phyloP scores from a whole-genome alignment of 495 filamentous ascomycete genomes.

The Penicillium bialowiezense region DNA sequence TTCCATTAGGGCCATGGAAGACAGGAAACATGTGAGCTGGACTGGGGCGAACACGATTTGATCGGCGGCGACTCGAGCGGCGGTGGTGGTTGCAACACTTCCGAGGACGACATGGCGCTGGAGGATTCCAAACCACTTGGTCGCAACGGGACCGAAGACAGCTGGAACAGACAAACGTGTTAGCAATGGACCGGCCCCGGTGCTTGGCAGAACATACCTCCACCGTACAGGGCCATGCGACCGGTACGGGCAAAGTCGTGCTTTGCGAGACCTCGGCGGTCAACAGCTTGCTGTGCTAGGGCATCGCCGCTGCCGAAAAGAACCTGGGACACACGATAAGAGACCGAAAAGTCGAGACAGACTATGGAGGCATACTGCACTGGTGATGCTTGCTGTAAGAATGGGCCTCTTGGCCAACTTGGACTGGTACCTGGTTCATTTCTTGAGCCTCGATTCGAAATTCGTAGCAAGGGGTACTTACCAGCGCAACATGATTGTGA shows the following conservation, averaged over 20 bases:
- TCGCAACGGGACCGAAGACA: constrained; percentile 88
- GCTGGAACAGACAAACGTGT: constrained; percentile 42
- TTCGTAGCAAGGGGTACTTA: constrained; percentile 17
- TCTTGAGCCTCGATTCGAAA: constrained; percentile 9
- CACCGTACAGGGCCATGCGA: constrained; percentile 91
- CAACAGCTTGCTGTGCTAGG: constrained; percentile 91
- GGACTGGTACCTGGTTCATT: constrained; percentile 73
- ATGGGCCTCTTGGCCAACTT: constrained; percentile 77
- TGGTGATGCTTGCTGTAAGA: constrained; percentile 85
- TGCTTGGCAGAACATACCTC: constrained; percentile 53
- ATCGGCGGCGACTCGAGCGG: constrained; percentile 78
- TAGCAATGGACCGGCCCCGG: neutral
- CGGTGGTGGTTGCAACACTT: constrained; percentile 65
- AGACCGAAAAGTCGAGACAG: neutral
- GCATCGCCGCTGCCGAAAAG: constrained; percentile 90
- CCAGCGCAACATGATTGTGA: constrained; percentile 44
- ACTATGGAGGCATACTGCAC: constrained; percentile 51
- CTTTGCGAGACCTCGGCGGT: constrained; percentile 71
- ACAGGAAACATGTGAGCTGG: constrained; percentile 79
- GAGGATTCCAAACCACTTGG: constrained; percentile 82
- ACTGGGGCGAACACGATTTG: constrained; percentile 82
- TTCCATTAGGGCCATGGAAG: constrained; percentile 85
- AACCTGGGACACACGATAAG: constrained; percentile 42
- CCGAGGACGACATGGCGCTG: constrained; percentile 65
- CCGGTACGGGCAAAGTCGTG: constrained; percentile 80